Evolutionary conservation across 805 yeast species (phyloP).

Genomic region (Candida pseudofarinosa): DNA sequence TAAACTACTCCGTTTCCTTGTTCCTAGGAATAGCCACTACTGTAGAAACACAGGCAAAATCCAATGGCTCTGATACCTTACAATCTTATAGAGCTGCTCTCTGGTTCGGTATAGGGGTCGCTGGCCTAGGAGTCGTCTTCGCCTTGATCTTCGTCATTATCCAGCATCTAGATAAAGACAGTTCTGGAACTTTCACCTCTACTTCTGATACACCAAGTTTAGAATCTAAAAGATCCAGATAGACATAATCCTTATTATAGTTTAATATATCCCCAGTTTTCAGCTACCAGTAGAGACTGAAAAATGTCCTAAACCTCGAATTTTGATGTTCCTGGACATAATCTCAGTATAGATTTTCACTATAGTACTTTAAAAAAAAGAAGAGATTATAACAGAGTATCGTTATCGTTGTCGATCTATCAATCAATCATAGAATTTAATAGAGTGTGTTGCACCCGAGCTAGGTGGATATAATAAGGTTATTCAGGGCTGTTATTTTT

Average conservation of each 20-base stretch:
- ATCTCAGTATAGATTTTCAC: neutral
- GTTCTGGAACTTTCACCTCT: slow-evolving; percentile 5
- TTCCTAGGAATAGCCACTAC: slow-evolving; percentile 70
- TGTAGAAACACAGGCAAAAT: slow-evolving; percentile 40
- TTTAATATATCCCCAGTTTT: no score
- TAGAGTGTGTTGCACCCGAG: no score
- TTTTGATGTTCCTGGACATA: neutral
- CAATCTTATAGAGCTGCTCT: slow-evolving; percentile 53
- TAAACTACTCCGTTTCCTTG: slow-evolving; percentile 69
- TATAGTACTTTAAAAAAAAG: no score
- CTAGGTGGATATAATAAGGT: no score
- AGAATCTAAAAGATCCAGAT: neutral
- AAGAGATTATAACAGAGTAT: neutral
- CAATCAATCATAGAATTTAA: neutral
- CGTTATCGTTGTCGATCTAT: neutral
- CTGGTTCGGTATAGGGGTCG: slow-evolving; percentile 60
- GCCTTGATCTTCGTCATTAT: slow-evolving; percentile 22
- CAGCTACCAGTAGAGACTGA: no score
- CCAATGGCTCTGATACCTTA: slow-evolving; percentile 14
- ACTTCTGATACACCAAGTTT: neutral
- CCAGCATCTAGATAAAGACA: slow-evolving; percentile 8
- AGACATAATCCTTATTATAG: no score
- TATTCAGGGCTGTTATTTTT: no score
- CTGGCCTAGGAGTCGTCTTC: slow-evolving; percentile 41
- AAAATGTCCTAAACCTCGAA: no score